Percentiles rank a stretch among this genome's conserved stretches.
Conservation (phyloP, 148 eudicot genomes). For the Vaccinium corymbosum region DNA sequence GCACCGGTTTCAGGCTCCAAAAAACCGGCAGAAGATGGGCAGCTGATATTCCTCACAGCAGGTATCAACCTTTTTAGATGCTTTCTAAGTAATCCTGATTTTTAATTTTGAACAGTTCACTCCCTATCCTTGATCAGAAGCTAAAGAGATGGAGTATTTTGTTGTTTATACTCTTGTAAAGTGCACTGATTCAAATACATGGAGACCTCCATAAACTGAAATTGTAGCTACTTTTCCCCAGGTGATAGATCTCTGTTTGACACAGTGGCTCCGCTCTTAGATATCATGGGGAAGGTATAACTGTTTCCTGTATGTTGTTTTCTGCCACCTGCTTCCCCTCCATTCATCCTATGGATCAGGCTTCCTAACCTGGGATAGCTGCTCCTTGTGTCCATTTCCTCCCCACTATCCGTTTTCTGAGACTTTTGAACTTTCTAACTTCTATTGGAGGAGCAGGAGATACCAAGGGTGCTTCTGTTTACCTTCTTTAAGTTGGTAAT, state of each 20-base stretch:
- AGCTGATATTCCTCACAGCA: slow-evolving; percentile 83
- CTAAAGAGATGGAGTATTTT: neutral
- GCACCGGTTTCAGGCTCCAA: slow-evolving; percentile 99
- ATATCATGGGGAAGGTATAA: slow-evolving; percentile 94
- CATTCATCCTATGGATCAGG: neutral
- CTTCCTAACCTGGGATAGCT: neutral
- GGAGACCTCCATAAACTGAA: neutral
- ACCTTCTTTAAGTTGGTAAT: neutral
- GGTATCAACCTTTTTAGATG: slow-evolving; percentile 28
- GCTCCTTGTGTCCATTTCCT: neutral
- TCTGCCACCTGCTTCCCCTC: neutral
- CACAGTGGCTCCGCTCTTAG: slow-evolving; percentile 59
- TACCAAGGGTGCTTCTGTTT: slow-evolving; percentile 5
- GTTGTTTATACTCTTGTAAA: neutral
- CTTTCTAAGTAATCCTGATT: neutral
- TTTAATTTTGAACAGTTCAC: neutral
- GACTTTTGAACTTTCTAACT: neutral
- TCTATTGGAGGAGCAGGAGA: slow-evolving; percentile 4
- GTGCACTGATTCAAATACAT: neutral
- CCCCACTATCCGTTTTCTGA: neutral
- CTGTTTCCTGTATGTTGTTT: neutral
- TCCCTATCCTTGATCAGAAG: neutral
- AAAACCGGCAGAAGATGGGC: slow-evolving; percentile 95
- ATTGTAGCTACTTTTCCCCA: slow-evolving; percentile 24
- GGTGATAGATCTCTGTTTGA: slow-evolving; percentile 81